phyloP scores from a whole-genome alignment of 208 protist genomes.

The Trypanosomatidae sp. region DNA sequence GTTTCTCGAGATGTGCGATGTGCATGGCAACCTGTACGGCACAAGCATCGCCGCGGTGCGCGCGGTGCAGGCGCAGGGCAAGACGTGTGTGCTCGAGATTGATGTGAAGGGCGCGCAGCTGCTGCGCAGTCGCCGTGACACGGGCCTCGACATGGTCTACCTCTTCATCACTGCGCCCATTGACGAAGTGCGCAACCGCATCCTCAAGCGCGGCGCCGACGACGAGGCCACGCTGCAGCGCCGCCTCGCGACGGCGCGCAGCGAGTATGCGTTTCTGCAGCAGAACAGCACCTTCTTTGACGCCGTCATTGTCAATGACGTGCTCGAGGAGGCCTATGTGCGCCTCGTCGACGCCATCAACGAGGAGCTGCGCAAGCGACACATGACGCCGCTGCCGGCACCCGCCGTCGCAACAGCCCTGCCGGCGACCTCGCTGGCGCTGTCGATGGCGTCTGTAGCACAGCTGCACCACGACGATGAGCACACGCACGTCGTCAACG shows the following conservation, averaged over 20 bases:
- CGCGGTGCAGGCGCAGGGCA: constrained; percentile 44
- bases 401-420: too few relatives aligned
- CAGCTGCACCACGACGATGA: too few relatives aligned
- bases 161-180: constrained; percentile 76
- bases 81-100: constrained; percentile 84
- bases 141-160: constrained; percentile 29
- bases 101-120: constrained; percentile 87
- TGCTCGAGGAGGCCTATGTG: constrained; percentile 54
- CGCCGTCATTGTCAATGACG: constrained; percentile 51
- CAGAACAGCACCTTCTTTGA: constrained; percentile 58
- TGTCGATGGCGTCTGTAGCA: too few relatives aligned
- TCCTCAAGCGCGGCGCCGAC: constrained; percentile 57
- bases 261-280: constrained; percentile 63
- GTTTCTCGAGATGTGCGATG: constrained; percentile 87
- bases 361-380: constrained; percentile 26
- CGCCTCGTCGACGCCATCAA: constrained; percentile 34
- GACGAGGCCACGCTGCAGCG: constrained; percentile 53
- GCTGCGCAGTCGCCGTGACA: constrained; percentile 12
- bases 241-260: constrained; percentile 58
- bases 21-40: constrained; percentile 94
- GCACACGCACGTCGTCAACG: too few relatives aligned
- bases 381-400: constrained; percentile 38
- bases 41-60: constrained; percentile 78
- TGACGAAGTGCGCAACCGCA: constrained; percentile 65
- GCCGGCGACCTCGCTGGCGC: too few relatives aligned